Conservation (phyloP, 495 filamentous ascomycete genomes). For the Penicillium ucsense region DNA sequence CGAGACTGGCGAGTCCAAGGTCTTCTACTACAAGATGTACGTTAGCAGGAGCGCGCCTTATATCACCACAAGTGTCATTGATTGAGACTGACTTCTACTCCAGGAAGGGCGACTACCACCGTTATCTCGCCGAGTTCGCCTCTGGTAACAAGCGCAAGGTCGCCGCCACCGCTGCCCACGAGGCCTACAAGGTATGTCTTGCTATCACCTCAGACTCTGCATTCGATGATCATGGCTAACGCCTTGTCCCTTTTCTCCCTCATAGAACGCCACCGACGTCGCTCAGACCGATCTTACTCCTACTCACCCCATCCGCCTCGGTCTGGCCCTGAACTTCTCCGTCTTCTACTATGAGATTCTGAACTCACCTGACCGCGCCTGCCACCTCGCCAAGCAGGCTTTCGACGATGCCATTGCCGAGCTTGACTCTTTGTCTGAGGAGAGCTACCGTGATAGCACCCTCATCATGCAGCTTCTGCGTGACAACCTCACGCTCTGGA, state of each 20-base stretch:
- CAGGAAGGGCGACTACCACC: conserved; percentile 99
- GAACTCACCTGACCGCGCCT: conserved; percentile 97
- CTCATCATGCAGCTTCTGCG: conserved; percentile 99
- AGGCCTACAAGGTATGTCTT: conserved; percentile 87
- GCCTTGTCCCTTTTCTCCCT: conserved; percentile 1
- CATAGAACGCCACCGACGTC: conserved; percentile 91
- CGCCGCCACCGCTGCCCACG: conserved; percentile 90
- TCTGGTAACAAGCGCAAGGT: conserved; percentile 98
- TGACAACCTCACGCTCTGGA: conserved; percentile 99
- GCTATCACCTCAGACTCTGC: too few relatives aligned
- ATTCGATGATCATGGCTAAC: too few relatives aligned
- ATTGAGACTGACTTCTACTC: conserved; percentile 10
- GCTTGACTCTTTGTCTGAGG: conserved; percentile 96
- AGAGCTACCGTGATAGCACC: conserved; percentile 99
- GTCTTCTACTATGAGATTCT: conserved; percentile 99
- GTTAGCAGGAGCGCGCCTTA: conserved; percentile 17
- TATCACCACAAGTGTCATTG: neutral
- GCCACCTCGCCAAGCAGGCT: conserved; percentile 98
- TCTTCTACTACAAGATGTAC: conserved; percentile 99
- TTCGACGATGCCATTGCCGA: conserved; percentile 99
- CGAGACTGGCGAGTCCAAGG: conserved; percentile 96
- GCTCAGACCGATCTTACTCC: conserved; percentile 95
- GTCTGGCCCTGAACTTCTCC: conserved; percentile 98
- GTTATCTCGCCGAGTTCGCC: conserved; percentile 98
- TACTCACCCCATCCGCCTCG: conserved; percentile 96